Percentiles rank a stretch among this genome's conserved stretches.
These are phyloP conservation scores for Colletotrichum sp. DNA, from an alignment of 2,329 filamentous ascomycete species.

Conservation along the genomic window DNA sequence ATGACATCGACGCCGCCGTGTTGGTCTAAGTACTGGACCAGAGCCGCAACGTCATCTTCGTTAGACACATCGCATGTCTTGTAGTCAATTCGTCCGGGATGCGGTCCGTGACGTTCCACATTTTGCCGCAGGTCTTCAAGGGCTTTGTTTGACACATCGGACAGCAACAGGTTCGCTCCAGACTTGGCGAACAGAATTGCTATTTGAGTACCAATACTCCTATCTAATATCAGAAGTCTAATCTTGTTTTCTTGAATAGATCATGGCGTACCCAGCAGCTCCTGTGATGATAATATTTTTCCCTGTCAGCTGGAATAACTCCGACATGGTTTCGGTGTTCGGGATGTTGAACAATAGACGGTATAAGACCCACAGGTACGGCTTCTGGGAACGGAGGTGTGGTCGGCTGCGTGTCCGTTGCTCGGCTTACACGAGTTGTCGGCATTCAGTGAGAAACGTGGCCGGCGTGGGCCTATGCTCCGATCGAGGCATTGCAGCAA, in stretches of 20 bases:
- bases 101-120: slow-evolving; percentile 55
- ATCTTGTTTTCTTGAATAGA: neutral
- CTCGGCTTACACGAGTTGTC: neutral
- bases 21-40: slow-evolving; percentile 66
- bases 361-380: neutral
- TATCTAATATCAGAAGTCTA: neutral
- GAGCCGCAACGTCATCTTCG: slow-evolving; percentile 66
- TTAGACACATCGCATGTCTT: slow-evolving; percentile 66
- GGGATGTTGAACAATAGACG: neutral
- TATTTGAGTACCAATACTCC: slow-evolving; percentile 74
- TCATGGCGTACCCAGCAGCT: slow-evolving; percentile 64
- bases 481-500: neutral
- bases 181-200: slow-evolving; percentile 75
- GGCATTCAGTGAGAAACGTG: neutral
- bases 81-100: slow-evolving; percentile 55
- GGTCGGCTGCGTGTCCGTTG: neutral
- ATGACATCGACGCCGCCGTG: slow-evolving; percentile 78
- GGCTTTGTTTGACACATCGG: slow-evolving; percentile 70
- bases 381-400: no score
- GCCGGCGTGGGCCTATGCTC: neutral
- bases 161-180: slow-evolving; percentile 73
- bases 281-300: slow-evolving; percentile 65
- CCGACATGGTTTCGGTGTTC: neutral
- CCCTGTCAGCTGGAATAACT: slow-evolving; percentile 19
- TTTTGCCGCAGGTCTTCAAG: slow-evolving; percentile 68